Base-by-base conservation (phyloP, 805 yeast species). In the Priceomyces melissophilus region DNA sequence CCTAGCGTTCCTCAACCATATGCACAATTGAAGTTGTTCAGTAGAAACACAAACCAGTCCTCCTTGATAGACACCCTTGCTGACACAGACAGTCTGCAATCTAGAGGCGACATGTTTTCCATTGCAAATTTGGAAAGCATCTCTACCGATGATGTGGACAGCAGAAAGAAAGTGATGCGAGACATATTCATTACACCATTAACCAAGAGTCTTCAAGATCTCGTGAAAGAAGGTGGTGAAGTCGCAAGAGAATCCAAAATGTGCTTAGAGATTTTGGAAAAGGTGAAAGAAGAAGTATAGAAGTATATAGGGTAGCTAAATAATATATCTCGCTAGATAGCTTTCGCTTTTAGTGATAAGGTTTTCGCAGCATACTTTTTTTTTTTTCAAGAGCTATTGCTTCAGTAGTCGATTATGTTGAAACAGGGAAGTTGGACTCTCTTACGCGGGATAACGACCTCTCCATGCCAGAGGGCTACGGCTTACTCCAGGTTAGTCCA, bases 211-310 rank as follows among this genome's bases (percentile, higher is more conserved):
- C 65, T 83, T 15, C 65, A 61, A 1, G 66, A 66, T 30, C 52
- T 78, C 26, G 59, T 79, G 8, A 79, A 78, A 50, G 93, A 85
- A 48, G 95, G 88, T 10, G 90, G 90, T 1, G 87, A 81, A 36
- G 64, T 75, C 13, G 89, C 89, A 2, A 73, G 80, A 45, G 73
- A 67, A 43, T 69, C 71, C 15, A 57, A 58, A 35, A 48, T 52
- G 10, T 57, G 67, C 47, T 28, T 59, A 30, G 35, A 30, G 11
- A 13, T 49, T 9, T 38, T 52, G 16, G 39, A 42, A 17, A 32
- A 36, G 36, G 35, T 47, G 27, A 29, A 17, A 11, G 3, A 36
- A 11, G 37, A 31, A n/a, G 13, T 27, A 13, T 10, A 32, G n/a
- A 14, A 25, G 9, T 31, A 17, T 31, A 15, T 31, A 31, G 34